Conservation (phyloP, 305 asterid genomes). For the Fraxinus nigra region DNA sequence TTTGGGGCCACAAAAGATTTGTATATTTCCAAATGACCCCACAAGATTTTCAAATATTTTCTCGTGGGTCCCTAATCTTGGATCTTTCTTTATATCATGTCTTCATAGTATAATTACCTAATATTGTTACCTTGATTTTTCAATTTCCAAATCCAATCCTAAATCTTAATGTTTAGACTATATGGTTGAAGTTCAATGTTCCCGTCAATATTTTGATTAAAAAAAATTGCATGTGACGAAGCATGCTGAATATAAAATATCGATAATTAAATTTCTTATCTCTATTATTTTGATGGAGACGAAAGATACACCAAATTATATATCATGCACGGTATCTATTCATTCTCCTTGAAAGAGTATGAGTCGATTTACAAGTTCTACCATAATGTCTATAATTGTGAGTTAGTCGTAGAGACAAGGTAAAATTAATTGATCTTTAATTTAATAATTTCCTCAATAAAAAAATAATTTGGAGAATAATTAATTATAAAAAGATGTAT, state of each 20-base stretch:
- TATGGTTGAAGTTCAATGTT: not conserved
- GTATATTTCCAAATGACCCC: slow-evolving; percentile 40
- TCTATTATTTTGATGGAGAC: not conserved
- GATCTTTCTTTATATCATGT: slow-evolving; percentile 45
- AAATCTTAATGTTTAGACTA: not conserved
- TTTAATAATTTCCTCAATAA: not conserved
- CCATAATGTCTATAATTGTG: not conserved
- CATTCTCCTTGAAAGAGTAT: not conserved
- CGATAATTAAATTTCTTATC: not conserved
- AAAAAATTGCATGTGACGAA: not conserved
- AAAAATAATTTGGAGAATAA: not conserved
- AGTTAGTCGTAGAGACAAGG: not conserved
- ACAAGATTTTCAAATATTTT: slow-evolving; percentile 41
- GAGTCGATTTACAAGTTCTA: not conserved
- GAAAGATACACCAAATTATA: not conserved
- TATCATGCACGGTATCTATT: not conserved
- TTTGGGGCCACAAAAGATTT: slow-evolving; percentile 54
- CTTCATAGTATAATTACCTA: slow-evolving; percentile 35
- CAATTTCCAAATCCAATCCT: slow-evolving; percentile 15
- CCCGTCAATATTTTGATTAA: not conserved
- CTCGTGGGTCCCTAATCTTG: slow-evolving; percentile 43
- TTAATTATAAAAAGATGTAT: not conserved
- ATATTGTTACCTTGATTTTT: slow-evolving; percentile 26
- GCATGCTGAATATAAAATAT: not conserved
- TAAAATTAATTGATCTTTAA: not conserved